Conservation (phyloP, 345 rosid genomes). For the Excoecaria cochinchinensis region DNA sequence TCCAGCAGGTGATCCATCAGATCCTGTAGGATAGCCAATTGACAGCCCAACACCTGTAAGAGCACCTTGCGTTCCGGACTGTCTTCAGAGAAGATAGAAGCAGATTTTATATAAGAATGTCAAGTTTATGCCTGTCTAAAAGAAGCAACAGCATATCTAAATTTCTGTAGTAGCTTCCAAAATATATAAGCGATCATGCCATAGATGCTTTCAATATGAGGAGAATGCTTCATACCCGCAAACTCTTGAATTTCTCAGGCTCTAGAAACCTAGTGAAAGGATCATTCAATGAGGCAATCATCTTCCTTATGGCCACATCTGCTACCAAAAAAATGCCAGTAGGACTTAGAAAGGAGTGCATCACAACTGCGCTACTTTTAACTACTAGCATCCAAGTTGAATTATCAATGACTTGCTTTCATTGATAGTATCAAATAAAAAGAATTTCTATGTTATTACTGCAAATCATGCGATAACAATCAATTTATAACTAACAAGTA, state of each 20-base stretch:
- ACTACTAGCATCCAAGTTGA: conserved; percentile 4
- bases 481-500: background rate
- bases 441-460: background rate
- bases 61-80: conserved; percentile 98
- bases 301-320: conserved; percentile 86
- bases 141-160: conserved; percentile 4
- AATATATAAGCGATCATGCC: conserved; percentile 12
- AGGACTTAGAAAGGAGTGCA: conserved; percentile 1
- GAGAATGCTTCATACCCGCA: conserved; percentile 61
- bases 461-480: background rate
- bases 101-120: conserved; percentile 23
- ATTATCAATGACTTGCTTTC: background rate
- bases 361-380: background rate
- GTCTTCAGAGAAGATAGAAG: conserved; percentile 69
- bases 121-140: background rate
- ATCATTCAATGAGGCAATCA: conserved; percentile 87
- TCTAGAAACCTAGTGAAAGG: conserved; percentile 93
- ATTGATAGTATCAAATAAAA: background rate
- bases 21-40: conserved; percentile 72
- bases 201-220: conserved; percentile 12
- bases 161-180: conserved; percentile 3
- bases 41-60: conserved; percentile 93
- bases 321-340: conserved; percentile 30
- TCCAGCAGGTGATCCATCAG: conserved; percentile 57
- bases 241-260: conserved; percentile 85